Conservation (phyloP, 805 yeast species). For the Wickerhamiella azyma region DNA sequence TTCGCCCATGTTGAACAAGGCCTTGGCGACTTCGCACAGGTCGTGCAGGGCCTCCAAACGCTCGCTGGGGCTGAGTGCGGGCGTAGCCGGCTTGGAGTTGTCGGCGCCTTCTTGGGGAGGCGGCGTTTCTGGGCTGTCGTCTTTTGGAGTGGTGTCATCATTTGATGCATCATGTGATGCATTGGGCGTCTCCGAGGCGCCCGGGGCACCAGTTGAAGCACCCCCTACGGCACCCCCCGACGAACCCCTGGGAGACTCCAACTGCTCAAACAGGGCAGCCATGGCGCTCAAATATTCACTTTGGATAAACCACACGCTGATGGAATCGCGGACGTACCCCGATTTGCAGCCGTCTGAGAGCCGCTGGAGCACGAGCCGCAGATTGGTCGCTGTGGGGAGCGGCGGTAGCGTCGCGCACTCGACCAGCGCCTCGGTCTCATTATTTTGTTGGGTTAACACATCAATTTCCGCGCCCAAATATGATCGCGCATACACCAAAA, state of each 20-base stretch:
- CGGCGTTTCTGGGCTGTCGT: no score
- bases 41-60: constrained; percentile 45
- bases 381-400: constrained; percentile 37
- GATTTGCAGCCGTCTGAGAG: constrained; percentile 50
- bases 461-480: constrained; percentile 47
- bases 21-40: constrained; percentile 61
- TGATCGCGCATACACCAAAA: constrained; percentile 55
- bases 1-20: constrained; percentile 56
- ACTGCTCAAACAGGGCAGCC: constrained; percentile 37
- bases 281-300: constrained; percentile 41
- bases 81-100: not conserved
- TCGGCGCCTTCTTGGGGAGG: no score
- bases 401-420: constrained; percentile 68
- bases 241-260: no score
- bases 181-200: no score
- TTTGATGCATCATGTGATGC: no score
- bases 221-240: no score
- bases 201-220: no score
- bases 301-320: constrained; percentile 42
- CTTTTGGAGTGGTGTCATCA: no score
- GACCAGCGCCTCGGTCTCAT: constrained; percentile 62
- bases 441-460: constrained; percentile 24
- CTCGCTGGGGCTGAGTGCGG: constrained; percentile 13
- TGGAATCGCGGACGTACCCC: constrained; percentile 45
- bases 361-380: constrained; percentile 40